These are phyloP conservation scores for Aspergillus indologenus DNA, from an alignment of 495 filamentous ascomycete species.

Conservation along the genomic window DNA sequence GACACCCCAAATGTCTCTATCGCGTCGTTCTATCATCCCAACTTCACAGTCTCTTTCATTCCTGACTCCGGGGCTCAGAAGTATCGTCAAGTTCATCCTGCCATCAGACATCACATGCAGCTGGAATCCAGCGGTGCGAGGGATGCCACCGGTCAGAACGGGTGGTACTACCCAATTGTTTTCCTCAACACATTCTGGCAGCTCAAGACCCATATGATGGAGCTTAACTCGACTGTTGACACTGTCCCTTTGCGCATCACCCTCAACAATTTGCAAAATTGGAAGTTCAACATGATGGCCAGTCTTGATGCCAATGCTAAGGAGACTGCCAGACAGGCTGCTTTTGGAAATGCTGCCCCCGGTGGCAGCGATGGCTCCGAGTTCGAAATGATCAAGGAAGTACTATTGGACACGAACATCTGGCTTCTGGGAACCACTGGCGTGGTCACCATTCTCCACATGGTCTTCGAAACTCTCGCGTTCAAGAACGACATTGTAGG, in stretches of 20 bases:
- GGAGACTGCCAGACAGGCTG: conserved; percentile 69
- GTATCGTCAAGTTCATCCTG: conserved; percentile 67
- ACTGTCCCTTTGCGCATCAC: conserved; percentile 79
- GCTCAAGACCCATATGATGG: conserved; percentile 81
- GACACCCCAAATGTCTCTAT: conserved; percentile 59
- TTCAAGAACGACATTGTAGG: conserved; percentile 92
- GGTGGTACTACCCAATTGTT: conserved; percentile 94
- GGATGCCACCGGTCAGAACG: conserved; percentile 79
- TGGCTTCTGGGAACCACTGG: conserved; percentile 83
- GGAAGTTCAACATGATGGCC: conserved; percentile 85
- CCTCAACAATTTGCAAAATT: conserved; percentile 76
- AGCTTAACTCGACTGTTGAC: conserved; percentile 88
- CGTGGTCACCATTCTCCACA: conserved; percentile 83
- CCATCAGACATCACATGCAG: conserved; percentile 70
- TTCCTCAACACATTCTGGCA: conserved; percentile 98
- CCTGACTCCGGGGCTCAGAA: conserved; percentile 69
- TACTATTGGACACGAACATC: conserved; percentile 90
- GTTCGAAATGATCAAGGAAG: conserved; percentile 93
- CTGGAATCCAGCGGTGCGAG: conserved; percentile 71
- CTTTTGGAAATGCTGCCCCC: conserved; percentile 59
- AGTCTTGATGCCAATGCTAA: conserved; percentile 85
- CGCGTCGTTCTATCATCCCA: conserved; percentile 90
- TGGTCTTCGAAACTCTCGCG: conserved; percentile 91
- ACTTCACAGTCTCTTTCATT: conserved; percentile 85
- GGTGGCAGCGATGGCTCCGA: conserved; percentile 74